A percentile compares a stretch with the other conserved stretches of the same genome.
Conservation (phyloP, 306 rosid genomes). For the Astragalus glycyphyllos region DNA sequence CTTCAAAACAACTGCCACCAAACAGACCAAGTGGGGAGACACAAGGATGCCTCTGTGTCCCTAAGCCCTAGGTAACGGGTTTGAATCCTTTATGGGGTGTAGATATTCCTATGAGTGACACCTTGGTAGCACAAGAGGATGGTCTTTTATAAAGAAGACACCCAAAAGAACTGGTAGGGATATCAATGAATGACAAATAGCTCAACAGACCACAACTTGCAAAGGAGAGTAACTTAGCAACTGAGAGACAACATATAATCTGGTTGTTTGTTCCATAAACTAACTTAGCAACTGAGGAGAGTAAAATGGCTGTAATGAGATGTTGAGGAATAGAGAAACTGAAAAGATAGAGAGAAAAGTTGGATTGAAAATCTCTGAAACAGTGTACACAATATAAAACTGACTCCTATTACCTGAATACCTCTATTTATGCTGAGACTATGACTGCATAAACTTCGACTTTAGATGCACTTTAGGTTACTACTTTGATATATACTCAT, state of each 20-base stretch:
- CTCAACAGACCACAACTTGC: constrained; percentile 9
- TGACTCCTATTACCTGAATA: neutral
- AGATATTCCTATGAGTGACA: no score
- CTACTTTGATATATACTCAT: constrained; percentile 23
- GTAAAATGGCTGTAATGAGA: neutral
- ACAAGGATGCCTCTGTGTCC: no score
- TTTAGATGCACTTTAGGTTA: constrained; percentile 6
- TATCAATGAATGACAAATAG: constrained; percentile 22
- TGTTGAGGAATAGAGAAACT: constrained; percentile 8
- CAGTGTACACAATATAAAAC: neutral
- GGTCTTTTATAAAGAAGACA: no score
- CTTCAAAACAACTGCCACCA: constrained; percentile 25
- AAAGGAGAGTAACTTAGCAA: no score
- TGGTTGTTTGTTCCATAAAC: constrained; percentile 11
- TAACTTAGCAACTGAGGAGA: constrained; percentile 2
- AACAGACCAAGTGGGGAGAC: neutral
- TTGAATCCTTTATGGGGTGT: no score
- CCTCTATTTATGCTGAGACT: constrained; percentile 20
- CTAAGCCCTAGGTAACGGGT: no score
- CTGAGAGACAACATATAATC: constrained; percentile 8
- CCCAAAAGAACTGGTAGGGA: constrained; percentile 20
- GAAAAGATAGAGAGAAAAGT: neutral
- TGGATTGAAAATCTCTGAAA: constrained; percentile 11
- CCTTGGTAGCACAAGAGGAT: no score
- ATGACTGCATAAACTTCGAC: constrained; percentile 32